Conservation (phyloP, 169 alveolate species). For the Pseudocohnilembus persalinus region DNA sequence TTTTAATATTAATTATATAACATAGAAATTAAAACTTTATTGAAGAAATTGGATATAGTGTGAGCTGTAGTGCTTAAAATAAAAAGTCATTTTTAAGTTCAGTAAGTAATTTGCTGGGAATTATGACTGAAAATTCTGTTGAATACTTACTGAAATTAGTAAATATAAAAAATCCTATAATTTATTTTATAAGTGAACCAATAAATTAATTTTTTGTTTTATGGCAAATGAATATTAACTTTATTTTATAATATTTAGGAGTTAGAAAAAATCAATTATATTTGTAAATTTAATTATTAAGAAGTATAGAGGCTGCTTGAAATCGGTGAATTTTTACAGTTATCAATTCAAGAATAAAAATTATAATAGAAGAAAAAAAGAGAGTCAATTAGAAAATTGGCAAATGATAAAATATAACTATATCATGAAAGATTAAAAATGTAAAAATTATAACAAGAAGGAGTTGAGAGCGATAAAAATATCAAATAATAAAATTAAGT, state of each 20-base stretch:
- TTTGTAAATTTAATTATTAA: neutral
- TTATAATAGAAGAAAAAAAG: no score
- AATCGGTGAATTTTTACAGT: neutral
- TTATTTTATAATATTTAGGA: neutral
- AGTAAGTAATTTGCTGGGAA: no score
- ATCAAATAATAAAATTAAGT: no score
- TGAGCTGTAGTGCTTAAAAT: neutral
- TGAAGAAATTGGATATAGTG: neutral
- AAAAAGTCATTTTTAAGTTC: no score
- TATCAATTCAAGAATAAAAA: neutral
- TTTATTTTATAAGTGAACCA: neutral
- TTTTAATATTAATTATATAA: no score
- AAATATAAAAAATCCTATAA: no score
- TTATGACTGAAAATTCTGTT: neutral
- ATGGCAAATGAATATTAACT: neutral
- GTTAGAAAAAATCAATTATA: neutral
- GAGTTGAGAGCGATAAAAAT: no score
- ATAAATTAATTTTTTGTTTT: neutral
- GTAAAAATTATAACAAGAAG: no score
- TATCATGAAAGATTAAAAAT: no score
- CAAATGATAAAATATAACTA: no score
- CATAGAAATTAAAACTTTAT: neutral
- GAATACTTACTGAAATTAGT: neutral
- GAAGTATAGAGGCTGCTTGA: neutral
- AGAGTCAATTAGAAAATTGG: no score